A percentile compares a stretch with the other conserved stretches of the same genome.
Evolutionary conservation across 345 rosid genomes (phyloP).

Genomic region (Geranium rotundifolium): DNA sequence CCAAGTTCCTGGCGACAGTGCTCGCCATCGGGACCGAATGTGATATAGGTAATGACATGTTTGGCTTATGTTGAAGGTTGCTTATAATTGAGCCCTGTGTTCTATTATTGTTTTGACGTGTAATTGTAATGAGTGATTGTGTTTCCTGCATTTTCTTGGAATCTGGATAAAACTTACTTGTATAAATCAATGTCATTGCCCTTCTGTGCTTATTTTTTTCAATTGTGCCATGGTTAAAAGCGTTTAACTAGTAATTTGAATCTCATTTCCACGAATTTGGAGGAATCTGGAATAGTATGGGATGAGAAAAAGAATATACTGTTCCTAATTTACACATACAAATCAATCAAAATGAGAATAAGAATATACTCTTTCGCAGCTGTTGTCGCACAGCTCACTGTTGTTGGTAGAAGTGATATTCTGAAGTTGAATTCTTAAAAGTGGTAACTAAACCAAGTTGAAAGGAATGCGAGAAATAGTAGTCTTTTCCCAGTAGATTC

Average conservation of each 20-base stretch:
- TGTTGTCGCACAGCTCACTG: background rate
- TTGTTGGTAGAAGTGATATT: background rate
- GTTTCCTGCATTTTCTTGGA: background rate
- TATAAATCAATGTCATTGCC: too few species aligned
- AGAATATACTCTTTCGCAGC: background rate
- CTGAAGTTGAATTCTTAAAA: background rate
- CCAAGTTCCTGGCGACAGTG: constrained; percentile 77
- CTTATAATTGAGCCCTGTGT: background rate
- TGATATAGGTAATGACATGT: constrained; percentile 51
- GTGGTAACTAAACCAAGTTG: too few species aligned
- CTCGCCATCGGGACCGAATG: constrained; percentile 88
- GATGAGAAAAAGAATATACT: background rate
- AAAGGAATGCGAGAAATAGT: background rate
- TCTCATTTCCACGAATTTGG: background rate
- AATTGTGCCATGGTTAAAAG: too few species aligned
- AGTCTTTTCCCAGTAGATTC: background rate
- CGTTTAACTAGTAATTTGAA: background rate
- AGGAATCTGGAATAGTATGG: background rate
- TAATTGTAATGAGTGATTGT: background rate
- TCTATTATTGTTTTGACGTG: too few species aligned
- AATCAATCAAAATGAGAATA: background rate
- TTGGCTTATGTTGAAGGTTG: background rate
- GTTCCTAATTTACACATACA: too few species aligned
- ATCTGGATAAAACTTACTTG: background rate
- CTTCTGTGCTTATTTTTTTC: background rate